Evolutionary conservation across 2,329 filamentous ascomycete genomes (phyloP), one percentile per base, ranked within the genome.

Genomic region (Sarocladium oryzae): DNA sequence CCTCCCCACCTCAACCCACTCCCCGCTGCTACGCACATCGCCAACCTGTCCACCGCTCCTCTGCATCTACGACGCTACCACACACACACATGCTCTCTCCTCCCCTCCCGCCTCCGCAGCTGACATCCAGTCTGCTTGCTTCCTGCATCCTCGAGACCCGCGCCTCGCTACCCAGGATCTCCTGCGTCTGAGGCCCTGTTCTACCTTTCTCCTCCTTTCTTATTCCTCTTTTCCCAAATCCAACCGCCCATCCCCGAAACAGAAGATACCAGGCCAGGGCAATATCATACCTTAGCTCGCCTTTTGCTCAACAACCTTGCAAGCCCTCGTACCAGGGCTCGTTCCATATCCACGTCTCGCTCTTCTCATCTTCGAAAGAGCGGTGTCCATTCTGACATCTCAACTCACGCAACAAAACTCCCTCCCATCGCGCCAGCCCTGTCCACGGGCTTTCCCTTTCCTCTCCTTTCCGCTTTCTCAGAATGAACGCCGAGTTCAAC

Each of bases 401-500:
- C 53, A 54, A 55, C 55, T 65, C 56, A 56, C 66, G 66, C 66
- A 68, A 67, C 64, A 67, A 61, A 61, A 57, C 57, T 49, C 23
- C n/a, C 33, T 13, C 24, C 32, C 30, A 36, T 32, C 46, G 30
- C 30, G 30, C 30, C 46, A 37, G 46, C 33, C 33, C 33, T 49
- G 18, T 32, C 24, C 46, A 21, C 43, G 43, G 43, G 26, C 43
- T 33, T 48, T 48, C 16, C 43, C 43, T 16, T 52, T 56, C 58
- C 59, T 65, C 56, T 58, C 61, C 58, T 61, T 60, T 60, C 62
- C 58, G 56, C 57, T 64, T 60, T 61, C 21, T 63, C 66, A 72
- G 64, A 63, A 72, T 74, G 81, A 77, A 75, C 69, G 76, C 78
- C 72, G 77, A 83, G 64, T 84, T 79, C 71, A 49, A 20, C 33